phyloP scores from a whole-genome alignment of 1,284 basidiomycete genomes.

The Cystobasidium slooffiae region DNA sequence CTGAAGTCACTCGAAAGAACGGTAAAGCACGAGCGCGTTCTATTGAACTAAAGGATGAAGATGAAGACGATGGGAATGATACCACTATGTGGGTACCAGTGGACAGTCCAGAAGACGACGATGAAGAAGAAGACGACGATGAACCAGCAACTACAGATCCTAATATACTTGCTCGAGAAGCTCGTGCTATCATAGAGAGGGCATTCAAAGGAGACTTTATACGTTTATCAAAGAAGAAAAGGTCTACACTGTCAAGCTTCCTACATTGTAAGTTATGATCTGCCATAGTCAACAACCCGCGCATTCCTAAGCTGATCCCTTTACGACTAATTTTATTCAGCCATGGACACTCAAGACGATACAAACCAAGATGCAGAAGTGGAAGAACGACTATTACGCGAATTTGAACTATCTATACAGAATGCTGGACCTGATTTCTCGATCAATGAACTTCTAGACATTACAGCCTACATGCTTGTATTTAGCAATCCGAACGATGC shows the following conservation, averaged over 20 bases:
- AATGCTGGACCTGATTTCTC: conserved; percentile 13
- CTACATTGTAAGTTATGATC: too few species aligned
- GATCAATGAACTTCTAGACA: conserved; percentile 8
- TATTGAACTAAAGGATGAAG: conserved; percentile 5
- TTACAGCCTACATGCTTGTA: background rate
- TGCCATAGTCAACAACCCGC: too few species aligned
- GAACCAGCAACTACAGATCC: too few species aligned
- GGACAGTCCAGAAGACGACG: background rate
- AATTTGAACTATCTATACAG: background rate
- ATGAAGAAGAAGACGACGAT: background rate
- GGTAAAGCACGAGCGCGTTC: background rate
- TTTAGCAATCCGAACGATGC: conserved; percentile 12
- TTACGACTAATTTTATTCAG: too few species aligned
- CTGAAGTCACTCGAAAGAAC: too few species aligned
- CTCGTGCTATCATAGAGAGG: too few species aligned
- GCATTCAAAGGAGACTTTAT: too few species aligned
- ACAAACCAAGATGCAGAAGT: background rate
- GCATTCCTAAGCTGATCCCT: too few species aligned
- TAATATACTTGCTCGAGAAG: too few species aligned
- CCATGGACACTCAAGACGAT: too few species aligned
- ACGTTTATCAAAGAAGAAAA: too few species aligned
- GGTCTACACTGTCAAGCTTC: too few species aligned
- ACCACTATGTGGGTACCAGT: conserved; percentile 20
- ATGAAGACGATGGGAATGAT: conserved; percentile 12
- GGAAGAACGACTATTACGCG: background rate